These are phyloP conservation scores for Axilococcus clingmanii DNA, from an alignment of 139 green algal genomes.

Conservation along the genomic window DNA sequence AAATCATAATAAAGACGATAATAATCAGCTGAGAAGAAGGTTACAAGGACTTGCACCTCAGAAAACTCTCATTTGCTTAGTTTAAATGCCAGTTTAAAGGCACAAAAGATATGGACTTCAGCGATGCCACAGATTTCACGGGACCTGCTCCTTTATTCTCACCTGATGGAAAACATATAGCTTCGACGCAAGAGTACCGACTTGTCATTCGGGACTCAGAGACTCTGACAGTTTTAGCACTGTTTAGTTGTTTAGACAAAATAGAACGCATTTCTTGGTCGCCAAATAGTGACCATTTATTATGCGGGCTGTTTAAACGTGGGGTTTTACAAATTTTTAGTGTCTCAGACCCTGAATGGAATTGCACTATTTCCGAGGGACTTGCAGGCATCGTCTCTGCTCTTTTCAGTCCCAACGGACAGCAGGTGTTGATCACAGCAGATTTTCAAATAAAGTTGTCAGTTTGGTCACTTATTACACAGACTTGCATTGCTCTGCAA, in stretches of 20 bases:
- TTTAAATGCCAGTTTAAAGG: no score
- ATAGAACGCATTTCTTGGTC: slow-evolving; percentile 74
- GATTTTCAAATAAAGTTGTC: slow-evolving; percentile 73
- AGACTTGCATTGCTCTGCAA: slow-evolving; percentile 47
- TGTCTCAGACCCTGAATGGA: slow-evolving; percentile 58
- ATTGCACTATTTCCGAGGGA: slow-evolving; percentile 80
- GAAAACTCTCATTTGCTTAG: no score
- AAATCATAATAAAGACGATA: no score
- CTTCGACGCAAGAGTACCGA: slow-evolving; percentile 55
- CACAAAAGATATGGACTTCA: background rate
- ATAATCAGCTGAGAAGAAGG: no score
- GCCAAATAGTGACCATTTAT: slow-evolving; percentile 53
- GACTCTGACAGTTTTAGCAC: slow-evolving; percentile 51
- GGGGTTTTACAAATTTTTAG: slow-evolving; percentile 58
- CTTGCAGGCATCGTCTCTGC: slow-evolving; percentile 42
- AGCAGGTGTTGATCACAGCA: slow-evolving; percentile 56
- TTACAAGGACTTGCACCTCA: no score
- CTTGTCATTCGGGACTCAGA: slow-evolving; percentile 56
- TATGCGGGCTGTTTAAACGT: slow-evolving; percentile 53
- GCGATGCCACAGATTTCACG: slow-evolving; percentile 57
- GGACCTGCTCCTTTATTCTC: slow-evolving; percentile 48
- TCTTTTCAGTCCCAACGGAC: slow-evolving; percentile 40
- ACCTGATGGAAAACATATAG: slow-evolving; percentile 58
- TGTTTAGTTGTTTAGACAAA: slow-evolving; percentile 76
- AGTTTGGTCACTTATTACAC: slow-evolving; percentile 68